Percentiles rank a stretch among this genome's conserved stretches.
Conservation (phyloP, 441 rosid genomes). For the Capsella rubella region DNA sequence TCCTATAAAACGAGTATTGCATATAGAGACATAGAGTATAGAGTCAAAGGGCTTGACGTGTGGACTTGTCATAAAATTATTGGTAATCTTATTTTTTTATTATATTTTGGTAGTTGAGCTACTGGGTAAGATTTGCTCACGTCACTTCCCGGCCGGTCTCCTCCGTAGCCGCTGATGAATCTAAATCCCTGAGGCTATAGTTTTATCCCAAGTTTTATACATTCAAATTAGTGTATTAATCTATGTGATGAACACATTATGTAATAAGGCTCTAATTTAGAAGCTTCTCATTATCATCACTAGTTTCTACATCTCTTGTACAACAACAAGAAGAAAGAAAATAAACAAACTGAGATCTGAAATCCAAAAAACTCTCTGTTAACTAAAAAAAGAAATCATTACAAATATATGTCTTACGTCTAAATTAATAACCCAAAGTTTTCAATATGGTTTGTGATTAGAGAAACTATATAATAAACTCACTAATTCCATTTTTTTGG, state of each 20-base stretch:
- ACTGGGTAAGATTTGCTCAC: conserved; percentile 40
- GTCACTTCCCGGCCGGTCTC: conserved; percentile 22
- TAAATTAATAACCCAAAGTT: conserved; percentile 3
- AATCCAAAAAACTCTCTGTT: conserved; percentile 21
- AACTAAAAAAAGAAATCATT: not conserved
- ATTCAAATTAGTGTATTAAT: conserved; percentile 22
- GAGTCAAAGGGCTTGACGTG: conserved; percentile 28
- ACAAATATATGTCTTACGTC: conserved; percentile 18
- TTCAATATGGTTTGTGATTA: not conserved
- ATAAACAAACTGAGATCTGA: conserved; percentile 7
- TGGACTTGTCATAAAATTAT: conserved; percentile 17
- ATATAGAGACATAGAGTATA: not conserved
- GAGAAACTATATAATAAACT: conserved; percentile 21
- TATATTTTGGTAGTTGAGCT: conserved; percentile 13
- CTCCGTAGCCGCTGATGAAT: conserved; percentile 36
- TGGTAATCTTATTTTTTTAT: not conserved
- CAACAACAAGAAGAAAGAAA: conserved; percentile 8
- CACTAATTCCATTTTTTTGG: not conserved
- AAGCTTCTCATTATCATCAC: conserved; percentile 17
- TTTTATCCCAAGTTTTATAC: not conserved
- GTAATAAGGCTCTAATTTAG: conserved; percentile 6
- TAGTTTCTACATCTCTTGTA: conserved; percentile 29
- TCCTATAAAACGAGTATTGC: not conserved
- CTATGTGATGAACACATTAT: conserved; percentile 6
- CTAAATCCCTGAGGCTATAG: not conserved